Evolutionary conservation across 108 stramenopile species (phyloP).

Genomic region (Cylindrotheca closterium): DNA sequence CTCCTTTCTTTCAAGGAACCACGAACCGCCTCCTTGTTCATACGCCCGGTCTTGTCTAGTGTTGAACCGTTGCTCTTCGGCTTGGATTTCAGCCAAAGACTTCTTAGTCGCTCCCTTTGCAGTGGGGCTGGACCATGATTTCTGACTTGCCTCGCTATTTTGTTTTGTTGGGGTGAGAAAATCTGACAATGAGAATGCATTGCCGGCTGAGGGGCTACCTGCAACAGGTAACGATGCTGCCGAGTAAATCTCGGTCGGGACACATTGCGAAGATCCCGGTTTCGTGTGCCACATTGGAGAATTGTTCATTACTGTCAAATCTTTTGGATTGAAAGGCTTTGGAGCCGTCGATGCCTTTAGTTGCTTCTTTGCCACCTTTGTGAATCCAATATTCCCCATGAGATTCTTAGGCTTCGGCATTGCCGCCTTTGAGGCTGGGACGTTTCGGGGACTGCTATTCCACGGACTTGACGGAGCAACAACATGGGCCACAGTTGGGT

Average conservation of each 20-base stretch:
- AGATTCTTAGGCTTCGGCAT: not conserved
- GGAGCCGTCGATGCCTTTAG: not conserved
- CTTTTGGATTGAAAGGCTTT: no score
- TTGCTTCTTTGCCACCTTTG: not conserved
- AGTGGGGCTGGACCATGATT: constrained; percentile 2
- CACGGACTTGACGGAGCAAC: not conserved
- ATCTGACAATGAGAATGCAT: constrained; percentile 18
- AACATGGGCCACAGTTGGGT: constrained; percentile 28
- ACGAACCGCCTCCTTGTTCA: constrained; percentile 40
- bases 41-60: constrained; percentile 49
- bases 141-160: constrained; percentile 1
- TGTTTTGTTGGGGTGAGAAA: constrained; percentile 21
- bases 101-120: constrained; percentile 7
- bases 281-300: constrained; percentile 8
- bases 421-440: not conserved
- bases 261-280: constrained; percentile 19
- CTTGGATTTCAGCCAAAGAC: constrained; percentile 55
- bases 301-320: not conserved
- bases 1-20: constrained; percentile 75
- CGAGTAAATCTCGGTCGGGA: constrained; percentile 10
- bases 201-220: constrained; percentile 1
- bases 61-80: constrained; percentile 62
- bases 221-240: not conserved
- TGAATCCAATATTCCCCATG: not conserved
- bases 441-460: not conserved